Evolutionary conservation across 352 stramenopile genomes (phyloP), one percentile per base, ranked within the genome.

Genomic region (Globisporangium sylvaticum): DNA sequence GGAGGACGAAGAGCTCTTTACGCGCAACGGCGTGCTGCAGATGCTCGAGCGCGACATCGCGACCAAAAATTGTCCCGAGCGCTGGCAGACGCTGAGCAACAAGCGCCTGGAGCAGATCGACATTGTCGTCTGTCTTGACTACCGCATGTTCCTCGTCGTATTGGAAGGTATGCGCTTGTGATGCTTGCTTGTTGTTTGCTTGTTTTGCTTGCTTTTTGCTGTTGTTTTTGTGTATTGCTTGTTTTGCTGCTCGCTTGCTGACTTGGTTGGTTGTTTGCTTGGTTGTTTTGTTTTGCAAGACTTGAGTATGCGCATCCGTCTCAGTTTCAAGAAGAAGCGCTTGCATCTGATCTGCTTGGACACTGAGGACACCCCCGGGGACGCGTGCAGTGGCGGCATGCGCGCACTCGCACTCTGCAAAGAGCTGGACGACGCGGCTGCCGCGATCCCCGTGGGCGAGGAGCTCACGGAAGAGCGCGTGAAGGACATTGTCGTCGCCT

Each of bases 281-380:
- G 18, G 29, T 46, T 46, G 14, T 46, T 48, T 20, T 20, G 15
- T 4, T 48, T 48, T 48, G 39, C 39, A 10, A 89, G 80, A 89
- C 64, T 73, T 87, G 58, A 76, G 78, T 46, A 81, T 76, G 76
- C 74, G 80, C 25, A 72, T 88, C 62, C 76, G 73, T 27, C 52
- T 81, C 20, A 80, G 70, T 65, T 77, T 82, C 58, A 81, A 74
- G 60, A 74, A 82, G 65, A 83, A 87, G 37, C 74, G 73, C 24
- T 66, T 96, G 34, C 87, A 95, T 62, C 58, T 95, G 42, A 87
- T 96, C 63, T 95, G 89, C 56, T 66, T 96, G 24, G 87, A 95
- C 56, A 88, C 81, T 24, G 77, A 81, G 32, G 88, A 96, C 70
- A 91, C 88, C 0, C 79, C 87, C 2, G 73, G 90, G 34, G 76